Percentiles rank a stretch among this genome's conserved stretches.
These are phyloP conservation scores for Neurospora terricola DNA, from an alignment of 495 filamentous ascomycete genomes.

Conservation along the genomic window DNA sequence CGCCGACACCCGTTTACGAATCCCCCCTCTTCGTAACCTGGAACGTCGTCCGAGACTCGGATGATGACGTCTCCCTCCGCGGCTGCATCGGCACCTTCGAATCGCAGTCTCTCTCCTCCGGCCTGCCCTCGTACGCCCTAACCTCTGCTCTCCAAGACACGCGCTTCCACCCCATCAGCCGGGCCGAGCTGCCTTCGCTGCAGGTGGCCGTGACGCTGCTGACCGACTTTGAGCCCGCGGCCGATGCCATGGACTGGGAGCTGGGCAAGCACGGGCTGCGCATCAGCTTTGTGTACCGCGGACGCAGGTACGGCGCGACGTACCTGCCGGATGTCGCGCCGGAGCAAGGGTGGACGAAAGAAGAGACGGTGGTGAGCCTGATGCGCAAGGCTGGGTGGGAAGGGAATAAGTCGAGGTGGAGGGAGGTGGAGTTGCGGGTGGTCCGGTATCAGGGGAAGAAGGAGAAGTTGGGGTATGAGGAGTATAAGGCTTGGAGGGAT, in stretches of 20 bases:
- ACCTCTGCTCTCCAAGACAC: conserved; percentile 84
- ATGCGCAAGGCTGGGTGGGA: conserved; percentile 93
- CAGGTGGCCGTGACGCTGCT: conserved; percentile 65
- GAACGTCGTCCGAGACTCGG: conserved; percentile 53
- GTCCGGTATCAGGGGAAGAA: conserved; percentile 74
- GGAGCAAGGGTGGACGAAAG: conserved; percentile 94
- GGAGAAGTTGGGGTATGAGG: conserved; percentile 55
- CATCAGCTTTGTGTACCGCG: conserved; percentile 61
- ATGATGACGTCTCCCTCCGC: conserved; percentile 55
- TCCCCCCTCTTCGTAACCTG: conserved; percentile 89
- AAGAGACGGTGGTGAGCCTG: conserved; percentile 78
- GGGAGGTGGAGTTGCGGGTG: conserved; percentile 61
- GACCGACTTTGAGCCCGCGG: conserved; percentile 63
- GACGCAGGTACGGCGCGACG: conserved; percentile 63
- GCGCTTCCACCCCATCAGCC: conserved; percentile 67
- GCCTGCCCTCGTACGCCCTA: conserved; percentile 71
- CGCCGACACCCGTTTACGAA: conserved; percentile 17
- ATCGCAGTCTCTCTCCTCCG: conserved; percentile 57
- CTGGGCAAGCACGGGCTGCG: conserved; percentile 77
- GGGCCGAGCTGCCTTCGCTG: conserved; percentile 56
- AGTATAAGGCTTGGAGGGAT: conserved; percentile 67
- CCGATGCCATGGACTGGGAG: conserved; percentile 72
- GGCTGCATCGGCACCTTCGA: conserved; percentile 98
- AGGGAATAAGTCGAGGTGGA: conserved; percentile 60
- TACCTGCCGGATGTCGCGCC: conserved; percentile 87